These are phyloP conservation scores for Thuja plicata DNA, from an alignment of 83 land plant genomes.

Conservation along the genomic window DNA sequence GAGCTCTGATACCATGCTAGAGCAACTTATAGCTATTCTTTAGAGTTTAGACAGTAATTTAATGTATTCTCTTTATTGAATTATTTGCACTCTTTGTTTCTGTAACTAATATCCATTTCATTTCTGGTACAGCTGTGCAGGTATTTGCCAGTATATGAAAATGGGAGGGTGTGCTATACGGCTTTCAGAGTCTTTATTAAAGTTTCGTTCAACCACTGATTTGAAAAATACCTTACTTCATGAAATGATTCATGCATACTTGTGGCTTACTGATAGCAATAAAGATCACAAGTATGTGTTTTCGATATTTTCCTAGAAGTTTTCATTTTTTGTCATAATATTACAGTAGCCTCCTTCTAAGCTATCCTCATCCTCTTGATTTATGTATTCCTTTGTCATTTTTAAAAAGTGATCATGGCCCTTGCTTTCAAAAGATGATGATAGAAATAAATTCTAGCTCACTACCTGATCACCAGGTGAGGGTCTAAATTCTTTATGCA, in stretches of 20 bases:
- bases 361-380: neutral
- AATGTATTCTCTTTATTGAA: neutral
- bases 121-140: constrained; percentile 21
- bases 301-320: neutral
- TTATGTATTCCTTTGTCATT: neutral
- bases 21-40: neutral
- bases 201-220: constrained; percentile 30
- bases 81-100: neutral
- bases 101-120: neutral
- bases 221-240: constrained; percentile 45
- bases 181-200: constrained; percentile 48
- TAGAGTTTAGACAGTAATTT: neutral
- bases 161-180: constrained; percentile 50
- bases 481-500: neutral
- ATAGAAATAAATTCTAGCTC: constrained; percentile 28
- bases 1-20: neutral
- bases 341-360: neutral
- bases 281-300: constrained; percentile 36
- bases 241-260: constrained; percentile 63
- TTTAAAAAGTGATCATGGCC: constrained; percentile 50
- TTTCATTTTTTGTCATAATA: neutral
- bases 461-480: constrained; percentile 35
- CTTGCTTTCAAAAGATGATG: constrained; percentile 38
- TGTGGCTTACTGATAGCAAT: constrained; percentile 35
- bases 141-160: constrained; percentile 18